Conservation (phyloP, 176 grass and related monocot species). For the Oryza longistaminata region DNA sequence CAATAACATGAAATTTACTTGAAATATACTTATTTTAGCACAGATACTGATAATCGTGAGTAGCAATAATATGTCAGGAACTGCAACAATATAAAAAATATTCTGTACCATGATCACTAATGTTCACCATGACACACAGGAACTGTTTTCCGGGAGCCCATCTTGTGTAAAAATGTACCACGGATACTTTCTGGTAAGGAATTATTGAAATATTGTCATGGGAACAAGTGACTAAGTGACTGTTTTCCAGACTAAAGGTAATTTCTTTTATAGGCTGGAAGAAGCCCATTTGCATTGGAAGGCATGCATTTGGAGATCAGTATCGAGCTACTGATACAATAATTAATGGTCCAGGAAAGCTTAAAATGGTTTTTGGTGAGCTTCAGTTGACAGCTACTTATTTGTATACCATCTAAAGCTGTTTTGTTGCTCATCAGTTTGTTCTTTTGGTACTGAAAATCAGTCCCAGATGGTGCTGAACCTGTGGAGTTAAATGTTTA, state of each 20-base stretch:
- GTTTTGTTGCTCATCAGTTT: background rate
- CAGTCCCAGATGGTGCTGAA: slow-evolving; percentile 65
- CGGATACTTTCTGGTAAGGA: slow-evolving; percentile 78
- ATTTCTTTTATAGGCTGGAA: slow-evolving; percentile 67
- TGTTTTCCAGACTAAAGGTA: background rate
- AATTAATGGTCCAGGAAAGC: slow-evolving; percentile 87
- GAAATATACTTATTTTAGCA: background rate
- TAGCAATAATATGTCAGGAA: background rate
- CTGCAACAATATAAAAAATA: background rate
- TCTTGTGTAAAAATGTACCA: slow-evolving; percentile 83
- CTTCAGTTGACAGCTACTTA: slow-evolving; percentile 10
- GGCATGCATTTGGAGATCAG: slow-evolving; percentile 97
- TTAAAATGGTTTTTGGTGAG: slow-evolving; percentile 98
- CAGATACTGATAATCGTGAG: background rate
- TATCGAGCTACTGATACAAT: slow-evolving; percentile 89
- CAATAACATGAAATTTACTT: slow-evolving; percentile 8
- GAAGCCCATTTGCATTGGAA: slow-evolving; percentile 97
- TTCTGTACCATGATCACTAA: slow-evolving; percentile 15
- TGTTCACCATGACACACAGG: slow-evolving; percentile 42
- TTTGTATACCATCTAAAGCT: background rate
- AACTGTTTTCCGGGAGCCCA: slow-evolving; percentile 96
- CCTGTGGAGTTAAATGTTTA: slow-evolving; percentile 76
- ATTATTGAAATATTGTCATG: slow-evolving; percentile 5
- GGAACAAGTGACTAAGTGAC: slow-evolving; percentile 9
- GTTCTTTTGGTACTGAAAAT: slow-evolving; percentile 46